These are phyloP conservation scores for Holtermannia corniformis DNA, from an alignment of 768 basidiomycete species.

Conservation along the genomic window DNA sequence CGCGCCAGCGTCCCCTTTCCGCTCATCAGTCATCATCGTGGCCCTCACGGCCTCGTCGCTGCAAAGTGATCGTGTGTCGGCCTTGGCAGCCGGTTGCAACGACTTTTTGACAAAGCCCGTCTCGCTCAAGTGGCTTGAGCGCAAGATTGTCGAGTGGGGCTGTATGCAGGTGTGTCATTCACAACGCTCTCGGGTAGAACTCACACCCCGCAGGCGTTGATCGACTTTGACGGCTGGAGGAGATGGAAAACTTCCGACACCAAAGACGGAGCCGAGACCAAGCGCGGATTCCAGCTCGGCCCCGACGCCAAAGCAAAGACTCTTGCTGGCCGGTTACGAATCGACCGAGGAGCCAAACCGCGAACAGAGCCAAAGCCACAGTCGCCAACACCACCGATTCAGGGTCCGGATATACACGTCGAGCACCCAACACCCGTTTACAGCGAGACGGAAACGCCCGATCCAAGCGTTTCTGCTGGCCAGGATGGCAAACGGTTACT, in stretches of 20 bases:
- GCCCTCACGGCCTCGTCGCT: conserved; percentile 95
- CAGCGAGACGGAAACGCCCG: background rate
- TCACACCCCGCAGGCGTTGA: conserved; percentile 27
- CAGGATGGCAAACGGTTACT: too few relatives aligned
- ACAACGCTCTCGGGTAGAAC: background rate
- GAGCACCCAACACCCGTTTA: background rate
- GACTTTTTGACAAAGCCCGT: conserved; percentile 98
- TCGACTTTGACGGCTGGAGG: conserved; percentile 44
- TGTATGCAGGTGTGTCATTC: conserved; percentile 55
- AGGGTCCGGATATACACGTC: too few relatives aligned
- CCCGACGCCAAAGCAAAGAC: conserved; percentile 34
- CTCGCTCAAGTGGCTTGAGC: conserved; percentile 86
- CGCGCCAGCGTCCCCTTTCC: conserved; percentile 50
- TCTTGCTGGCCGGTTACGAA: conserved; percentile 26
- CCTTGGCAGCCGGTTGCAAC: conserved; percentile 97
- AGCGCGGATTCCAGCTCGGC: conserved; percentile 27
- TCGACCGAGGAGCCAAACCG: conserved; percentile 27
- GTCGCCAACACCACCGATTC: too few relatives aligned
- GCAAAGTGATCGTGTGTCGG: conserved; percentile 89
- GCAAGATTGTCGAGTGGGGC: conserved; percentile 99
- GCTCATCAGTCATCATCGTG: conserved; percentile 94
- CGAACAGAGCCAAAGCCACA: background rate
- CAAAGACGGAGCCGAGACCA: conserved; percentile 22
- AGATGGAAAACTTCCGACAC: conserved; percentile 36
- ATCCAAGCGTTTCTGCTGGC: background rate